phyloP scores from a whole-genome alignment of 148 eudicot genomes.

The Rhododendron molle region DNA sequence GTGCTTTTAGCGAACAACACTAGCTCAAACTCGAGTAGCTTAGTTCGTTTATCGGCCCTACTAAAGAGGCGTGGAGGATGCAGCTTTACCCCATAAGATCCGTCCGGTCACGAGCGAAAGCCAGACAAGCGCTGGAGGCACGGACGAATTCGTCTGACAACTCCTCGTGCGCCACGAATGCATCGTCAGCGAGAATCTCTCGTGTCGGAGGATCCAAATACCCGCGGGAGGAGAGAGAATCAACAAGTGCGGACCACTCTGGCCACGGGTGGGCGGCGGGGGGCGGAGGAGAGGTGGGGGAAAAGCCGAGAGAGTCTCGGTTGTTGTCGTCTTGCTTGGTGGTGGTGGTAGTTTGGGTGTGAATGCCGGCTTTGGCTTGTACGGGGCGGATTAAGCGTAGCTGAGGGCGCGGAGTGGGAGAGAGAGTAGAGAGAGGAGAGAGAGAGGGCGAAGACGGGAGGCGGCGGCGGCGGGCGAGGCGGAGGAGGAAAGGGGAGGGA shows the following conservation, averaged over 20 bases:
- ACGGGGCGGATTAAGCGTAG: neutral
- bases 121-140: conserved; percentile 41
- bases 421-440: neutral
- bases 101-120: conserved; percentile 43
- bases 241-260: conserved; percentile 44
- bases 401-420: conserved; percentile 6
- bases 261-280: conserved; percentile 47
- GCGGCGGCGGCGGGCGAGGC: conserved; percentile 21
- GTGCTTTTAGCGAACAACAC: neutral
- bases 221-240: conserved; percentile 12
- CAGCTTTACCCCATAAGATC: conserved; percentile 47
- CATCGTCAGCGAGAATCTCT: conserved; percentile 18
- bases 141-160: conserved; percentile 41
- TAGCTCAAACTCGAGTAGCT: neutral
- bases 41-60: neutral
- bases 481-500: conserved; percentile 25
- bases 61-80: neutral
- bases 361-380: conserved; percentile 9
- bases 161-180: conserved; percentile 28
- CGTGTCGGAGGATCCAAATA: conserved; percentile 5
- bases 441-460: conserved; percentile 14
- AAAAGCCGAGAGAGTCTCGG: neutral
- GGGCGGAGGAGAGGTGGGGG: neutral
- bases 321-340: neutral
- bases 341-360: conserved; percentile 20